phyloP scores from a whole-genome alignment of 2,329 filamentous ascomycete species.

The Fusarium sp. region DNA sequence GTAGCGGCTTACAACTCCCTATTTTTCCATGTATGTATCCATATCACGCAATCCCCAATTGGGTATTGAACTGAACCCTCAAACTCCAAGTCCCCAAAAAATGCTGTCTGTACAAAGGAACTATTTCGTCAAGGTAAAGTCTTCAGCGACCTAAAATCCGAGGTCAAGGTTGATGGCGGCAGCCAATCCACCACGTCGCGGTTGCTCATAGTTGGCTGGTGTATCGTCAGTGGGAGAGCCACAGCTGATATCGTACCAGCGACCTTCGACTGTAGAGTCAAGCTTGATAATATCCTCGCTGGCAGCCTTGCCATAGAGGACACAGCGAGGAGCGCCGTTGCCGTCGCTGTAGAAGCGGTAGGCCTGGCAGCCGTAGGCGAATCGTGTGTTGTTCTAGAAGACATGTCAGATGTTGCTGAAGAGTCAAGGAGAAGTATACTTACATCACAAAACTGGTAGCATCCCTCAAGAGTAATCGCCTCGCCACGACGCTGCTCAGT shows the following conservation, averaged over 20 bases:
- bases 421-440: slow-evolving; percentile 13
- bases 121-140: slow-evolving; percentile 9
- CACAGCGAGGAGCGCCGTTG: slow-evolving; percentile 47
- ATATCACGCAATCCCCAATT: slow-evolving; percentile 24
- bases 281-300: slow-evolving; percentile 45
- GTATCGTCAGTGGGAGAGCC: slow-evolving; percentile 45
- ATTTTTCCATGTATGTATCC: slow-evolving; percentile 11
- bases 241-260: slow-evolving; percentile 51
- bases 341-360: slow-evolving; percentile 50
- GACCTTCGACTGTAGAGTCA: slow-evolving; percentile 43
- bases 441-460: slow-evolving; percentile 55
- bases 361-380: slow-evolving; percentile 48
- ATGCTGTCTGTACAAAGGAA: slow-evolving; percentile 29
- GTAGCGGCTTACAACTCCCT: slow-evolving; percentile 4
- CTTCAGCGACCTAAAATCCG: slow-evolving; percentile 11
- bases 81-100: slow-evolving; percentile 27
- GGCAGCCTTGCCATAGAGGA: slow-evolving; percentile 49
- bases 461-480: slow-evolving; percentile 51
- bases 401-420: neutral
- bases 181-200: neutral
- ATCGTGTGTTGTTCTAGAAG: slow-evolving; percentile 45
- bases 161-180: slow-evolving; percentile 8
- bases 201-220: neutral
- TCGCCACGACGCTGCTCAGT: slow-evolving; percentile 48
- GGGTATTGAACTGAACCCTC: slow-evolving; percentile 28